phyloP scores from a whole-genome alignment of 2,329 filamentous ascomycete species.

The Arthroderma sp. region DNA sequence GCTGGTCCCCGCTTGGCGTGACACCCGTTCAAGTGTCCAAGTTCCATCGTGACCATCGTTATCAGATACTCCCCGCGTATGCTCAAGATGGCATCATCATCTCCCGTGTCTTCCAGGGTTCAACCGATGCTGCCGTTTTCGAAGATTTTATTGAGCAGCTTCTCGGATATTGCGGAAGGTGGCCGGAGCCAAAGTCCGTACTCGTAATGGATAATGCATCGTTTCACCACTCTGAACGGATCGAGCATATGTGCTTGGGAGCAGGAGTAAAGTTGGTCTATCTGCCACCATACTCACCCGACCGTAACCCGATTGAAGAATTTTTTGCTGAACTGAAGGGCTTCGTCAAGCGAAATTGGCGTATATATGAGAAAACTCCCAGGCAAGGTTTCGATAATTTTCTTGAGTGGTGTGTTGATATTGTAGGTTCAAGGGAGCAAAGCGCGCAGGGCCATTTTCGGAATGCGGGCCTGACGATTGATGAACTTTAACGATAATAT shows the following conservation, averaged over 20 bases:
- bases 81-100: constrained; percentile 19
- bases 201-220: constrained; percentile 17
- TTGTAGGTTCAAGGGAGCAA: constrained; percentile 12
- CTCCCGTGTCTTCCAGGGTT: constrained; percentile 16
- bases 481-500: too few species aligned
- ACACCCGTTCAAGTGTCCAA: constrained; percentile 15
- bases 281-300: constrained; percentile 24
- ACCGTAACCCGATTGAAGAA: constrained; percentile 26
- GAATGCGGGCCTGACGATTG: constrained; percentile 12
- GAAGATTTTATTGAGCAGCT: constrained; percentile 21
- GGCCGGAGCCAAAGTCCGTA: constrained; percentile 20
- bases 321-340: constrained; percentile 25
- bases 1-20: constrained; percentile 23
- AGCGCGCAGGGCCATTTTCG: constrained; percentile 15
- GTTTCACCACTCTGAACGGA: constrained; percentile 7
- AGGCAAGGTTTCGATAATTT: constrained; percentile 15
- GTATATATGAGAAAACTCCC: constrained; percentile 12
- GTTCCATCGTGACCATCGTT: constrained; percentile 14
- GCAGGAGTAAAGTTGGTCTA: constrained; percentile 11
- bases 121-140: constrained; percentile 19
- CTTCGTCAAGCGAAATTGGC: constrained; percentile 21
- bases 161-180: constrained; percentile 17
- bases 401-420: constrained; percentile 17
- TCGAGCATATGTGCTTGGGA: constrained; percentile 9
- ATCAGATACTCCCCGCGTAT: constrained; percentile 23